Evolutionary conservation across 495 filamentous ascomycete genomes (phyloP), one percentile per base, ranked within the genome.

Genomic region (Thermothielavioides terrestris): DNA sequence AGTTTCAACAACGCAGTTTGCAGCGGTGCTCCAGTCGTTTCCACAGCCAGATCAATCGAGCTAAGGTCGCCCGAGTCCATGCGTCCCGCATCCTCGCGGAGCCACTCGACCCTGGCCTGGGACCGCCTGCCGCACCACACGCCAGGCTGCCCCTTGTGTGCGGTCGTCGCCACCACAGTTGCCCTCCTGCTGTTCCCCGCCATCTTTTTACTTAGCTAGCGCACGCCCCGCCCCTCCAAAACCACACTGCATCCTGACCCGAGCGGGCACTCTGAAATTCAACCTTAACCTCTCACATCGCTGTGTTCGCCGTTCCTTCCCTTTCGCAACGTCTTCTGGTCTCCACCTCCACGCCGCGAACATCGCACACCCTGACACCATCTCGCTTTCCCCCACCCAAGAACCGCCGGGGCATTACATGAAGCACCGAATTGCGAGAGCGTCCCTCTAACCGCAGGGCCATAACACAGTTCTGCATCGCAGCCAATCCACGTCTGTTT

Each of bases 141-240:
- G 43, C 55, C 46, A 56, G 46, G 57, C 59, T 56, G 42, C 50
- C 57, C n/a, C 60, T 61, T 52, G 60, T 59, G 60, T 55, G 49
- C 52, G 60, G 60, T 63, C 58, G 58, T 63, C 55, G 62, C 58
- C 62, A 63, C 62, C 61, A 49, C 48, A 53, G 51, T 59, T 60
- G n/a, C n/a, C n/a, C n/a, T 60, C 60, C 62, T 65, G 57, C 59
- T 58, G 46, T 61, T 65, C 62, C 62, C 62, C 60, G 62, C 62
- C 62, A 56, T 65, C 62, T 59, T 63, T 63, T 63, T 60, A 63
- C 55, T 55, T 54, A 59, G 62, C 62, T 59, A 63, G 56, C 46
- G 54, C 57, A 58, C n/a, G n/a, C n/a, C 60, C 57, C 62, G 57
- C 62, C 62, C 60, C 62, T 65, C 62, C 62, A 65, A 61, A 58